Conservation (phyloP, 2,329 filamentous ascomycete genomes). For the Diaporthe sp. region DNA sequence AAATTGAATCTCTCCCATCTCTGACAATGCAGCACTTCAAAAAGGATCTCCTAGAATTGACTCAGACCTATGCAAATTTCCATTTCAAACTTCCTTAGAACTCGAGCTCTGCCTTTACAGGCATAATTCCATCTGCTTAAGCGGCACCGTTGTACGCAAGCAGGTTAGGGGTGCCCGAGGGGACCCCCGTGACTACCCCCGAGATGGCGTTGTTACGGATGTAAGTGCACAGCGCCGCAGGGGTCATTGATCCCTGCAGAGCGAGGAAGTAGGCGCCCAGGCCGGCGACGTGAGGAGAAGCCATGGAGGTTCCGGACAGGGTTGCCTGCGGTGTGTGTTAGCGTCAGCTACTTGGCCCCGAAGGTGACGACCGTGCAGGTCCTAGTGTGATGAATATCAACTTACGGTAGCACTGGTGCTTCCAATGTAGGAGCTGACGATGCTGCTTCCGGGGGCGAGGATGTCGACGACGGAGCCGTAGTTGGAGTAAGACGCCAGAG, state of each 20-base stretch:
- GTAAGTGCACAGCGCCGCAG: conserved; percentile 52
- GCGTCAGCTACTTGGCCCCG: background rate
- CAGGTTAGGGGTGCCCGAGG: conserved; percentile 38
- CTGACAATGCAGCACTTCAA: background rate
- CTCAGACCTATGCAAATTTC: background rate
- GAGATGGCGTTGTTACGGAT: conserved; percentile 52
- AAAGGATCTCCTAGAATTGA: background rate
- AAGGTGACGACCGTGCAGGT: background rate
- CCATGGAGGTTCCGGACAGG: conserved; percentile 71
- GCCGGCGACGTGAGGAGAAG: conserved; percentile 69
- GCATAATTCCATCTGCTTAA: background rate
- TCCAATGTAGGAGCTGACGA: conserved; percentile 56
- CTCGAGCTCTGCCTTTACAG: background rate
- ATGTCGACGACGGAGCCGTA: conserved; percentile 57
- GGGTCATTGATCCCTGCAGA: conserved; percentile 41
- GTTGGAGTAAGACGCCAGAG: conserved; percentile 55
- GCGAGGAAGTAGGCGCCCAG: conserved; percentile 63
- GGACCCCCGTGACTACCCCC: conserved; percentile 33
- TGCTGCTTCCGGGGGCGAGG: conserved; percentile 54
- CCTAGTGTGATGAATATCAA: background rate
- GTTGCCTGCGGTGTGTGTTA: conserved; percentile 34
- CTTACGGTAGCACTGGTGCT: conserved; percentile 46
- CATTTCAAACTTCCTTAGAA: background rate
- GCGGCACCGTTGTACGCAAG: conserved; percentile 40
- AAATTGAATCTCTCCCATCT: background rate